Percentiles rank a stretch among this genome's conserved stretches.
phyloP scores from a whole-genome alignment of 2,329 filamentous ascomycete genomes.

The Thielaviopsis euricoi region DNA sequence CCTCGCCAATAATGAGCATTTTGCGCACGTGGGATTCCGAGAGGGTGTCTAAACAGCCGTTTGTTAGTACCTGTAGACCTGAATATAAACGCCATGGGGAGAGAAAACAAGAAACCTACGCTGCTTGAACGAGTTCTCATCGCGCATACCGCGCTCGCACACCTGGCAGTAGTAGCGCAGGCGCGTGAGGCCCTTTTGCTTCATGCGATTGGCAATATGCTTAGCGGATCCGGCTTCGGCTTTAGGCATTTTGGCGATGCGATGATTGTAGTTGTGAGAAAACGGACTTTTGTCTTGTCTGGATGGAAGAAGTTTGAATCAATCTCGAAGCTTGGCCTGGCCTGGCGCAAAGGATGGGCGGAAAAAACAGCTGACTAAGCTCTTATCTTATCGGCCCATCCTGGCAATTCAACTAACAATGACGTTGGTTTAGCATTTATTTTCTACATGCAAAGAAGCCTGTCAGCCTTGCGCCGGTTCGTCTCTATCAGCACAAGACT shows the following conservation, averaged over 20 bases:
- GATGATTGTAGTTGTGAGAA: not conserved
- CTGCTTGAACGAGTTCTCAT: slow-evolving; percentile 14
- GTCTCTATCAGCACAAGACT: not conserved
- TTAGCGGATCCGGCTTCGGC: slow-evolving; percentile 90
- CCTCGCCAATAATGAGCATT: slow-evolving; percentile 74
- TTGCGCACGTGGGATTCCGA: slow-evolving; percentile 79
- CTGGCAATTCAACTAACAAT: not conserved
- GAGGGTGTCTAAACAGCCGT: slow-evolving; percentile 55
- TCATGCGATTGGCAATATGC: slow-evolving; percentile 78
- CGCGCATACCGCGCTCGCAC: slow-evolving; percentile 36
- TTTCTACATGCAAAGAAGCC: not conserved
- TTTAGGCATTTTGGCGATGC: slow-evolving; percentile 54
- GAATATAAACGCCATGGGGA: no score
- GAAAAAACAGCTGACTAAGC: slow-evolving; percentile 8
- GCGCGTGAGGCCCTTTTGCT: slow-evolving; percentile 60
- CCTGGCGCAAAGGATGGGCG: slow-evolving; percentile 5
- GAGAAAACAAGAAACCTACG: slow-evolving; percentile 3
- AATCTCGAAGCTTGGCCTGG: not conserved
- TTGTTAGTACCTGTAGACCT: slow-evolving; percentile 19
- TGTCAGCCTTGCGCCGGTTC: not conserved
- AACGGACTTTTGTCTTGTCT: no score
- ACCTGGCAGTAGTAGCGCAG: slow-evolving; percentile 84
- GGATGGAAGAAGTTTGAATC: no score
- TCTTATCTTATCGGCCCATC: slow-evolving; percentile 1
- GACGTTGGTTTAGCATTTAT: not conserved